Percentiles rank a stretch among this genome's conserved stretches.
Conservation (phyloP, 345 rosid genomes). For the Populus davidiana region DNA sequence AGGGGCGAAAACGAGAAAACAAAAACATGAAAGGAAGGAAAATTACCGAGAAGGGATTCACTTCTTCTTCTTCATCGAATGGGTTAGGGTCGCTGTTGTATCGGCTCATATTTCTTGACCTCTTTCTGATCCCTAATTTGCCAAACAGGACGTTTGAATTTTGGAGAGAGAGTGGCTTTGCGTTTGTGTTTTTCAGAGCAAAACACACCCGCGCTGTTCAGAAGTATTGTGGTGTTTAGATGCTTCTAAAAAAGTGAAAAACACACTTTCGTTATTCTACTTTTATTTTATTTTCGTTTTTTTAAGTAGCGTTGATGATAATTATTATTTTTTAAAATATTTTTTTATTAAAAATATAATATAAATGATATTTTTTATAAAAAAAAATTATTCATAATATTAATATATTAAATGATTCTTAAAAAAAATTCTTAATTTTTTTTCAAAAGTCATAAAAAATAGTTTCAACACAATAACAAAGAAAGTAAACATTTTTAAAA, state of each 20-base stretch:
- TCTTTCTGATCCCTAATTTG: constrained; percentile 33
- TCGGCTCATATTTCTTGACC: constrained; percentile 53
- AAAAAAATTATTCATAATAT: no score
- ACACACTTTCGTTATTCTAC: background rate
- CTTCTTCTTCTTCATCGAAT: constrained; percentile 82
- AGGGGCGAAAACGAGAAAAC: background rate
- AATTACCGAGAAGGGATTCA: constrained; percentile 93
- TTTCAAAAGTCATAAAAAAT: no score
- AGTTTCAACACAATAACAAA: no score
- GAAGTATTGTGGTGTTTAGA: background rate
- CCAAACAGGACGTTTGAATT: background rate
- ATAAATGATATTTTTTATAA: no score
- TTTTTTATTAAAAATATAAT: no score
- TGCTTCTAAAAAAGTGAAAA: background rate
- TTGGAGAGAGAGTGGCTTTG: background rate
- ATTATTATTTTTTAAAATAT: no score
- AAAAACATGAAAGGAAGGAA: background rate
- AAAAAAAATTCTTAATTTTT: no score
- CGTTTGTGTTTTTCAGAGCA: background rate
- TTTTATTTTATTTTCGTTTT: background rate
- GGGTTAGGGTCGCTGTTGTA: constrained; percentile 79
- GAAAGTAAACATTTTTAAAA: no score
- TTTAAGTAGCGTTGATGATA: no score
- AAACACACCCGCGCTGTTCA: background rate
- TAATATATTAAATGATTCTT: no score